Evolutionary conservation across 768 basidiomycete species (phyloP).

Genomic region (Lanmaoa rubissima): DNA sequence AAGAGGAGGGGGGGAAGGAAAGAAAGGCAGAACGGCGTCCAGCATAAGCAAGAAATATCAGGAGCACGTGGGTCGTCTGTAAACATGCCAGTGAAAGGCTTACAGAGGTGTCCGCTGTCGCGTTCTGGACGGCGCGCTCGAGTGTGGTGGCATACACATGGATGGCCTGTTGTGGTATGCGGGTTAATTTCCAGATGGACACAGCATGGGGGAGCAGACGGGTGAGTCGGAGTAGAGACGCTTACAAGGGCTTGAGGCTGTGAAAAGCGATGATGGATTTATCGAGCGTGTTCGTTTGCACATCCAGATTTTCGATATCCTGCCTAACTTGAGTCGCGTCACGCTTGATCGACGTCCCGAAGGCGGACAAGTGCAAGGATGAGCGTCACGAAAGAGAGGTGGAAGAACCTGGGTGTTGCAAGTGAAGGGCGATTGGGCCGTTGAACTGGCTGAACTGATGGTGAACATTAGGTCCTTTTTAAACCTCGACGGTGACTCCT

Average conservation of each 20-base stretch:
- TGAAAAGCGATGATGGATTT: neutral
- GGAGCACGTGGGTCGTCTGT: neutral
- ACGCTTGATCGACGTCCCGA: slow-evolving; percentile 15
- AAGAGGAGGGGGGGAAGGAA: neutral
- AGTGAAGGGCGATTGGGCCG: neutral
- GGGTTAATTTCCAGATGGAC: neutral
- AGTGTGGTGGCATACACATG: rapidly evolving
- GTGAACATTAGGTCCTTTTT: neutral
- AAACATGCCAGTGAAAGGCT: neutral
- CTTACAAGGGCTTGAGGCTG: neutral
- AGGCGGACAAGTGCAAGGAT: slow-evolving; percentile 1
- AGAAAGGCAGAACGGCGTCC: too few species aligned
- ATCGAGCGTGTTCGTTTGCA: neutral
- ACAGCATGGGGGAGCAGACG: neutral
- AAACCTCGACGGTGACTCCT: neutral
- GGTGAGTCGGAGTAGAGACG: neutral
- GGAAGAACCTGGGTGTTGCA: slow-evolving; percentile 10
- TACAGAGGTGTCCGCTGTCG: neutral
- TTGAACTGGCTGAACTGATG: too few species aligned
- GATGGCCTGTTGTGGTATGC: neutral
- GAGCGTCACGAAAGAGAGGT: slow-evolving; percentile 10
- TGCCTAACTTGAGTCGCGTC: neutral
- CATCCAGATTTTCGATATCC: neutral
- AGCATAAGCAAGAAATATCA: too few species aligned
- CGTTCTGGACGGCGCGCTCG: rapidly evolving